These are phyloP conservation scores for Mycosarcoma maydis DNA, from an alignment of 1,284 basidiomycete species.

Conservation along the genomic window DNA sequence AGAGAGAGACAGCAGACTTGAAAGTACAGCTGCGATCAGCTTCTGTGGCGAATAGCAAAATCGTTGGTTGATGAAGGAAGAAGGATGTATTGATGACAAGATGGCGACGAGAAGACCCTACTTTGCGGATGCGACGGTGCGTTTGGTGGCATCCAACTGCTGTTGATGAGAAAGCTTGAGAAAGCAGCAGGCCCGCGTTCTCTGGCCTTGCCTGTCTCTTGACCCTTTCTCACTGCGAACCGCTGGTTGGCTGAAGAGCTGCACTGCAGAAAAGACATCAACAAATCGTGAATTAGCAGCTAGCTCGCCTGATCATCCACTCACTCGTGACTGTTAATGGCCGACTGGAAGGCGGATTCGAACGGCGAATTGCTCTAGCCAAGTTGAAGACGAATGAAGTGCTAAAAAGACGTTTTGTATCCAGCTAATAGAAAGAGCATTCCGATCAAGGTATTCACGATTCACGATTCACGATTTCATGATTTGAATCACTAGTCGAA, in stretches of 20 bases:
- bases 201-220: constrained; percentile 2
- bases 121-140: constrained; percentile 20
- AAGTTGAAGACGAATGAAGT: too few relatives aligned
- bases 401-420: too few relatives aligned
- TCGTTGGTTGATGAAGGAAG: too few relatives aligned
- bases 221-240: background rate
- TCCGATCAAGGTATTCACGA: too few relatives aligned
- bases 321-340: constrained; percentile 1
- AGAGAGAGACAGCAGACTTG: background rate
- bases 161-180: constrained; percentile 15
- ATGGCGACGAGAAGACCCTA: constrained; percentile 14
- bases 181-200: constrained; percentile 17
- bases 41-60: constrained; percentile 8
- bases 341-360: background rate
- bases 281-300: too few relatives aligned
- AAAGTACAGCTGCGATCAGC: background rate
- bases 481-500: too few relatives aligned
- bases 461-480: too few relatives aligned
- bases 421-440: too few relatives aligned
- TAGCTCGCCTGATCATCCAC: constrained; percentile 21
- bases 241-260: constrained; percentile 19
- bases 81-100: too few relatives aligned
- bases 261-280: too few relatives aligned
- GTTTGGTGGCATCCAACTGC: constrained; percentile 21
- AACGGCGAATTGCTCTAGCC: background rate